phyloP scores from a whole-genome alignment of 1,284 basidiomycete species.

The Meripilus lineatus region DNA sequence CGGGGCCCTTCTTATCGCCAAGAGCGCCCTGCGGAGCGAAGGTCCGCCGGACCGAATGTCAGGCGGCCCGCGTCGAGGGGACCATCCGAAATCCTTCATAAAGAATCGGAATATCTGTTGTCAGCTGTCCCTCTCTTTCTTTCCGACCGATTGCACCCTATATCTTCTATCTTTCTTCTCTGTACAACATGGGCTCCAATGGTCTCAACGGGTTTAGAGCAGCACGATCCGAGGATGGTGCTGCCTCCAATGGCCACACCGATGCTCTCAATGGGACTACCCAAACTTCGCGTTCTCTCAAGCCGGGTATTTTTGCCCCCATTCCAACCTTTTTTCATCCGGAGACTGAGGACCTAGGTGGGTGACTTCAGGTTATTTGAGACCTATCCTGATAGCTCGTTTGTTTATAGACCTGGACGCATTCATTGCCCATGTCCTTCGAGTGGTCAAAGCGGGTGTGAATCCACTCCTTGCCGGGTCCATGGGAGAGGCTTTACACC shows the following conservation, averaged over 20 bases:
- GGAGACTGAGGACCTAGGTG: conserved; percentile 63
- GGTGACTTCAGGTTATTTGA: conserved; percentile 40
- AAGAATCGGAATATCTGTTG: no score
- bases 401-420: conserved; percentile 55
- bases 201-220: conserved; percentile 8
- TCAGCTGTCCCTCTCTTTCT: no score
- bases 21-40: no score
- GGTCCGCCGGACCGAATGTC: no score
- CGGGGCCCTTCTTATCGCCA: no score
- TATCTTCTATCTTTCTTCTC: neutral
- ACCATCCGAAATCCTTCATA: no score
- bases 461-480: conserved; percentile 77
- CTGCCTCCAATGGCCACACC: conserved; percentile 8
- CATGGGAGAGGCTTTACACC: conserved; percentile 78
- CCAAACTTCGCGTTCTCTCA: conserved; percentile 47
- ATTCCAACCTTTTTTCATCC: conserved; percentile 81
- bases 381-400: neutral
- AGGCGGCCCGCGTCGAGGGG: no score
- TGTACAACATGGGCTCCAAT: conserved; percentile 7
- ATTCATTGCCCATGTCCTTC: conserved; percentile 71
- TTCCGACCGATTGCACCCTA: neutral
- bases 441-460: conserved; percentile 67
- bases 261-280: no score
- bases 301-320: conserved; percentile 79
- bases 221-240: conserved; percentile 16